Percentiles rank a stretch among this genome's conserved stretches.
phyloP scores from a whole-genome alignment of 257 asterid species.

The Apocynum venetum region DNA sequence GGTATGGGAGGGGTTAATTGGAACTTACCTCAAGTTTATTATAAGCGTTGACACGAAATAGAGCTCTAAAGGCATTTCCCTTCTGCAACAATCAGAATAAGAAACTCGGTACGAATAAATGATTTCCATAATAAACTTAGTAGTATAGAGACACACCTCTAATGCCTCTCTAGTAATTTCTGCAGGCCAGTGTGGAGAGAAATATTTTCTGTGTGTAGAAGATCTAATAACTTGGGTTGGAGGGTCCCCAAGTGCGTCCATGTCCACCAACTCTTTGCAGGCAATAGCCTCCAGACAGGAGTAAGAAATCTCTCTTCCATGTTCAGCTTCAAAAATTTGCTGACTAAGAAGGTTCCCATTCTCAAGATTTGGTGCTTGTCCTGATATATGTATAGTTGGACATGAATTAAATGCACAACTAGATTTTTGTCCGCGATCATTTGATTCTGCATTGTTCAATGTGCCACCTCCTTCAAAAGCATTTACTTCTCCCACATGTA shows the following conservation, averaged over 20 bases:
- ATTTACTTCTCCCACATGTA: constrained; percentile 11
- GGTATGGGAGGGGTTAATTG: not conserved
- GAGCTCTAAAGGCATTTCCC: constrained; percentile 58
- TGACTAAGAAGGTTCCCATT: constrained; percentile 21
- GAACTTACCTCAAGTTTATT: constrained; percentile 72
- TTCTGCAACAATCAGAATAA: constrained; percentile 41
- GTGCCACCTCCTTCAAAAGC: constrained; percentile 12
- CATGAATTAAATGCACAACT: constrained; percentile 18
- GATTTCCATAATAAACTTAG: not conserved
- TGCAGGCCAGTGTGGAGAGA: constrained; percentile 30
- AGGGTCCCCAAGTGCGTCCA: not conserved
- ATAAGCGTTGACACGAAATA: constrained; percentile 76
- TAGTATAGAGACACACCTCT: constrained; percentile 23
- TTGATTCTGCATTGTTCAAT: constrained; percentile 8
- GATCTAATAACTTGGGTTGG: constrained; percentile 6
- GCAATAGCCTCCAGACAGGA: constrained; percentile 22
- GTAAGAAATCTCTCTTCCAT: constrained; percentile 16
- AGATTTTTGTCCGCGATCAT: constrained; percentile 13
- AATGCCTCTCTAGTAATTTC: constrained; percentile 27
- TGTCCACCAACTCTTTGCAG: not conserved
- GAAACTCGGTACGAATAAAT: not conserved
- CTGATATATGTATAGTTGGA: constrained; percentile 18
- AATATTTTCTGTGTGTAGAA: constrained; percentile 20
- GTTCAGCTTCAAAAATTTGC: constrained; percentile 17
- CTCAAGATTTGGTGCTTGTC: constrained; percentile 12